Conservation (phyloP, 164 flowering plant species). For the Stephania yunnanensis region DNA sequence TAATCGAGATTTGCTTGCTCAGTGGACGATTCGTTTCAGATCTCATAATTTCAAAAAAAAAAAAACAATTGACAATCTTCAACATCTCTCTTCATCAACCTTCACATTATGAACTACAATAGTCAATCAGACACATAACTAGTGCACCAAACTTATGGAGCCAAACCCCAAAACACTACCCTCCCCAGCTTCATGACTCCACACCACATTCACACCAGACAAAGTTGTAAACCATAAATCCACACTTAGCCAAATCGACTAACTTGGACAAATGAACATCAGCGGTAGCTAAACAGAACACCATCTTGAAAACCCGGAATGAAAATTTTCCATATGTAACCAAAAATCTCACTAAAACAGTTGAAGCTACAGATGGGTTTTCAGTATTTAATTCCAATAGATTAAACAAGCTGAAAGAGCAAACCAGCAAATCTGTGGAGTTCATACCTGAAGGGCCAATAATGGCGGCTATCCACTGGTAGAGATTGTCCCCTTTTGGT, state of each 20-base stretch:
- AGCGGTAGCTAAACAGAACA: too few relatives aligned
- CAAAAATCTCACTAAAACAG: too few relatives aligned
- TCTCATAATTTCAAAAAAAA: too few relatives aligned
- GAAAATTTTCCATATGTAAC: too few relatives aligned
- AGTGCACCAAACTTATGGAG: background rate
- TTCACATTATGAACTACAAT: background rate
- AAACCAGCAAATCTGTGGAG: slow-evolving; percentile 3
- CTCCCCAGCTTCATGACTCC: background rate
- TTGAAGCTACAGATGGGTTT: too few relatives aligned
- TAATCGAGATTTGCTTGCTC: too few relatives aligned
- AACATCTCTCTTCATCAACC: background rate
- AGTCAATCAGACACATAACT: background rate
- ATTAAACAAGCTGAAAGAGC: too few relatives aligned
- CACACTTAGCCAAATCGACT: background rate
- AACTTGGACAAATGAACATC: too few relatives aligned
- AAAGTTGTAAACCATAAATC: background rate
- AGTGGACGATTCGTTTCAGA: too few relatives aligned
- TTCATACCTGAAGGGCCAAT: slow-evolving; percentile 63
- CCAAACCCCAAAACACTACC: background rate
- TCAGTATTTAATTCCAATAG: too few relatives aligned
- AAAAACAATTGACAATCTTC: background rate
- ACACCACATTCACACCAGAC: background rate
- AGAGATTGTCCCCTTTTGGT: slow-evolving; percentile 90
- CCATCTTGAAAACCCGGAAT: background rate
- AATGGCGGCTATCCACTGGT: slow-evolving; percentile 86